These are phyloP conservation scores for Candida koratica DNA, from an alignment of 805 yeast genomes.

Conservation along the genomic window DNA sequence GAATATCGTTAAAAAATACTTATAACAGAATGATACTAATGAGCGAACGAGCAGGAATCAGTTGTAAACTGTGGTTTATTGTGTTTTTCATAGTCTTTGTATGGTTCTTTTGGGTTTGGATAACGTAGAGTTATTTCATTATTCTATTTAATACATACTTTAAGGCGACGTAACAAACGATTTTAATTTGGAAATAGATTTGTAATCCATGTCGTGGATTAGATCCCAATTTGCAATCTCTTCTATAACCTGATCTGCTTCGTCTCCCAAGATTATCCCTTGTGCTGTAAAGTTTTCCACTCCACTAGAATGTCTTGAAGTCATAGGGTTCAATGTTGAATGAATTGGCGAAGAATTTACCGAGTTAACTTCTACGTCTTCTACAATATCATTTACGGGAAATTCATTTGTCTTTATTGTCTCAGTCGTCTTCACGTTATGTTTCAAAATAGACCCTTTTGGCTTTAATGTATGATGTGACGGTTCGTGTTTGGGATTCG, in stretches of 20 bases:
- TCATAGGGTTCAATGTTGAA: background rate
- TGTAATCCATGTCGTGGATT: slow-evolving; percentile 5
- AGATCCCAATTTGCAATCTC: slow-evolving; percentile 7
- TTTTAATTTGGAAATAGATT: slow-evolving; percentile 7
- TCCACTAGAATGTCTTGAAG: slow-evolving; percentile 1
- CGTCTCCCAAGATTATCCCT: slow-evolving; percentile 7
- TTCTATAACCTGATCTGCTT: background rate
- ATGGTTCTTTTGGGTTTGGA: slow-evolving; percentile 44
- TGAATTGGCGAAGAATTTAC: slow-evolving; percentile 2
- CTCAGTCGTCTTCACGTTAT: background rate
- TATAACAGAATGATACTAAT: slow-evolving; percentile 41
- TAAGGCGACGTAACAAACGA: slow-evolving; percentile 4
- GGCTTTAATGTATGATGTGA: slow-evolving; percentile 41
- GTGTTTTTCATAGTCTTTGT: slow-evolving; percentile 34
- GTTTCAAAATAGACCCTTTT: slow-evolving; percentile 38
- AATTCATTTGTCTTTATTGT: too few relatives aligned
- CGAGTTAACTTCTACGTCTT: background rate
- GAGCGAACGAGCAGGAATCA: slow-evolving; percentile 45
- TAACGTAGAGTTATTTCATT: slow-evolving; percentile 8
- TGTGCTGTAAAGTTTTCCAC: slow-evolving; percentile 4
- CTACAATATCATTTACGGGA: background rate
- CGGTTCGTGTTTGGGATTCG: slow-evolving; percentile 40
- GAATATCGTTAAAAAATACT: slow-evolving; percentile 38
- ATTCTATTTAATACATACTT: slow-evolving; percentile 1
- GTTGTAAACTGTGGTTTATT: slow-evolving; percentile 43